Evolutionary conservation across 2,329 filamentous ascomycete species (phyloP).

Genomic region (Ascomycota sp.): DNA sequence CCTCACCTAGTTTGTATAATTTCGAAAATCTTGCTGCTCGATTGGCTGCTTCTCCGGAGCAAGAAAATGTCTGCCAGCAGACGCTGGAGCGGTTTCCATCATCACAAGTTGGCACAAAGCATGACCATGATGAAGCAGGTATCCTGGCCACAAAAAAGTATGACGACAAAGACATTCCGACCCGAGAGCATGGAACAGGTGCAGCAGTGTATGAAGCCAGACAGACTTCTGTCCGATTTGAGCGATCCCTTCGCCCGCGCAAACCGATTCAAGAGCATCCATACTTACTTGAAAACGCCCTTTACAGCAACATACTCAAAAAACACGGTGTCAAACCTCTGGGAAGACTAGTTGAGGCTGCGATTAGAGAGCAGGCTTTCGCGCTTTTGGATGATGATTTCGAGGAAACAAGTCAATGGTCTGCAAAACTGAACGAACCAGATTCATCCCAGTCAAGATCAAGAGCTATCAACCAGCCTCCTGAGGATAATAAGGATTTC

Average conservation of each 20-base stretch:
- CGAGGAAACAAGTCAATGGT: slow-evolving; percentile 28
- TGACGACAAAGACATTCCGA: no score
- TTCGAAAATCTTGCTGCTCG: slow-evolving; percentile 1
- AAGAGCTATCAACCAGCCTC: no score
- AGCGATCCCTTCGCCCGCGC: slow-evolving; percentile 33
- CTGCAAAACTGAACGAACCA: slow-evolving; percentile 4
- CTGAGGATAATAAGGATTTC: no score
- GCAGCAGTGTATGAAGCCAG: slow-evolving; percentile 7
- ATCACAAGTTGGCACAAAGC: background rate
- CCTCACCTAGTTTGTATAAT: slow-evolving; percentile 2
- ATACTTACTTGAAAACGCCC: slow-evolving; percentile 33
- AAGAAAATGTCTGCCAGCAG: background rate
- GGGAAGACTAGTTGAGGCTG: slow-evolving; percentile 15
- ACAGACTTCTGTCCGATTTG: slow-evolving; percentile 16
- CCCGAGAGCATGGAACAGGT: background rate
- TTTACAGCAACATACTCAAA: slow-evolving; percentile 31
- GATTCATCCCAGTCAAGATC: slow-evolving; percentile 4
- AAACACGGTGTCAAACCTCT: slow-evolving; percentile 33
- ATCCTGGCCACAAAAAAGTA: no score
- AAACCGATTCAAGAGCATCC: slow-evolving; percentile 42
- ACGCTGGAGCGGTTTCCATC: background rate
- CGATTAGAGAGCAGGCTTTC: slow-evolving; percentile 15
- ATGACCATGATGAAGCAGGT: background rate
- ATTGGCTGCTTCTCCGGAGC: background rate
- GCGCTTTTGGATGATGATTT: slow-evolving; percentile 31